These are phyloP conservation scores for Dioscorea alata DNA, from an alignment of 106 monocot genomes.

Conservation along the genomic window DNA sequence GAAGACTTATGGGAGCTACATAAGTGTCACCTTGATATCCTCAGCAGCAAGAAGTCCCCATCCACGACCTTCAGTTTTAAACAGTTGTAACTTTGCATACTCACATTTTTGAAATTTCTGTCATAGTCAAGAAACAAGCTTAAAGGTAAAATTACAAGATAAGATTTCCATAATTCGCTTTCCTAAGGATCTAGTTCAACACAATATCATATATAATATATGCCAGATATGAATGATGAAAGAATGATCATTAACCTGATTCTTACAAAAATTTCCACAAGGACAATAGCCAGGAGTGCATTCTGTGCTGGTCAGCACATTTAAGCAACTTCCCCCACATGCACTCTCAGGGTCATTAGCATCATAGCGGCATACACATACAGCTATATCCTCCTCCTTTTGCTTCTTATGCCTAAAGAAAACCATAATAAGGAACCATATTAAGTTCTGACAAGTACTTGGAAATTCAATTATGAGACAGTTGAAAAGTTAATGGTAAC, in stretches of 20 bases:
- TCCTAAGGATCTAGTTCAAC: too few relatives aligned
- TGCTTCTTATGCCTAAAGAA: slow-evolving; percentile 73
- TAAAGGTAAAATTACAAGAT: too few relatives aligned
- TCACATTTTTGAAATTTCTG: slow-evolving; percentile 94
- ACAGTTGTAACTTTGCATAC: slow-evolving; percentile 58
- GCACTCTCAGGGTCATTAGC: slow-evolving; percentile 64
- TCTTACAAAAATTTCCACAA: slow-evolving; percentile 64
- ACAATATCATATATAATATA: too few relatives aligned
- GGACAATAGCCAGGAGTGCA: slow-evolving; percentile 87
- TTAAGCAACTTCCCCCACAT: slow-evolving; percentile 81
- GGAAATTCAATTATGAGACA: background rate
- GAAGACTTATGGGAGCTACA: too few relatives aligned
- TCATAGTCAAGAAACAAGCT: background rate
- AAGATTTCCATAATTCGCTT: too few relatives aligned
- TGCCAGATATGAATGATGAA: background rate
- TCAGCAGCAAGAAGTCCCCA: slow-evolving; percentile 93
- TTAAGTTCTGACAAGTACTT: background rate
- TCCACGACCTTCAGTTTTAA: slow-evolving; percentile 89
- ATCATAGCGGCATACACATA: slow-evolving; percentile 63
- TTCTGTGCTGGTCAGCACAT: slow-evolving; percentile 91
- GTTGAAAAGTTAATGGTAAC: too few relatives aligned
- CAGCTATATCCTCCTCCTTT: slow-evolving; percentile 76
- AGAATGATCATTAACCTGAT: slow-evolving; percentile 54
- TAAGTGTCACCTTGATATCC: slow-evolving; percentile 49
- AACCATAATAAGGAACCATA: background rate